Conservation (phyloP, 305 asterid species). For the Andrographis paniculata region DNA sequence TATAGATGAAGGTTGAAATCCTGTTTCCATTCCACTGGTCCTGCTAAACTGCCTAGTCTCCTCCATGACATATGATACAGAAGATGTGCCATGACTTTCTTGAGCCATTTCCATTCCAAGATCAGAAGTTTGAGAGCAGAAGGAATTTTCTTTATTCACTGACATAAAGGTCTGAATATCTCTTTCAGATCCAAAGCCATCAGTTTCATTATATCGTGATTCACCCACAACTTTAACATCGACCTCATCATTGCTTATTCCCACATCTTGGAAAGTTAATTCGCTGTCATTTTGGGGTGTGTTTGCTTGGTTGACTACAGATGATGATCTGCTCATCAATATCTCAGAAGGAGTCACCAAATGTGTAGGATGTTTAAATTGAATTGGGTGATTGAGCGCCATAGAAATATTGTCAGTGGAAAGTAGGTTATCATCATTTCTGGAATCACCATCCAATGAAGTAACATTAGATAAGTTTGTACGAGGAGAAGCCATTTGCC, state of each 20-base stretch:
- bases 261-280: conserved; percentile 45
- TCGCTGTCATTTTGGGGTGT: conserved; percentile 48
- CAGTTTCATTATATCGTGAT: conserved; percentile 31
- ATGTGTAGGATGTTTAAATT: conserved; percentile 86
- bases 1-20: conserved; percentile 29
- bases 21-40: conserved; percentile 29
- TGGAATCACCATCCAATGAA: conserved; percentile 35
- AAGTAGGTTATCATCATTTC: conserved; percentile 35
- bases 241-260: conserved; percentile 42
- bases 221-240: conserved; percentile 64
- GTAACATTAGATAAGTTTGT: conserved; percentile 42
- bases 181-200: conserved; percentile 32
- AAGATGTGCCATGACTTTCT: conserved; percentile 39
- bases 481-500: conserved; percentile 38
- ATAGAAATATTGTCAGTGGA: conserved; percentile 38
- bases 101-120: conserved; percentile 63
- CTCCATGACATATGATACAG: conserved; percentile 41
- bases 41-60: conserved; percentile 46
- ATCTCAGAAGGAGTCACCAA: conserved; percentile 79
- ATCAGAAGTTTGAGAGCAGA: conserved; percentile 73
- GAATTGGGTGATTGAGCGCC: conserved; percentile 29
- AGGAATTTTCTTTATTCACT: conserved; percentile 49
- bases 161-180: conserved; percentile 39
- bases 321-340: conserved; percentile 56
- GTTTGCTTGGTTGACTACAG: conserved; percentile 35